These are phyloP conservation scores for Caloboletus firmus DNA, from an alignment of 1,284 basidiomycete species.

Conservation along the genomic window DNA sequence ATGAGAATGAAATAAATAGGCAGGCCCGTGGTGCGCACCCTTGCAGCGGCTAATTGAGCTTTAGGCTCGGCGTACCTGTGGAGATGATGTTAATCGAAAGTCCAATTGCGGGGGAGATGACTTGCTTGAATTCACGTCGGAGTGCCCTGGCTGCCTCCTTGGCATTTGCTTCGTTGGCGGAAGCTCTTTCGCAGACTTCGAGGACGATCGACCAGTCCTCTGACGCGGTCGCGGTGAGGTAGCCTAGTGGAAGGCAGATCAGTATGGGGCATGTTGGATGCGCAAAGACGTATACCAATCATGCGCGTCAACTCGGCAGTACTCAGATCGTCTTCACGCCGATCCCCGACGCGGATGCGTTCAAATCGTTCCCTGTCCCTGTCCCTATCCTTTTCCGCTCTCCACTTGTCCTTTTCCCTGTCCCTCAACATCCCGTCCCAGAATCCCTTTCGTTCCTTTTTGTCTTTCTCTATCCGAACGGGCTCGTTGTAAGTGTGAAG, in stretches of 20 bases:
- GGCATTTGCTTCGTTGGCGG: slow-evolving; percentile 61
- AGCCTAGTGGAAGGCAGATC: slow-evolving; percentile 46
- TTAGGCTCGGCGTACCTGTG: slow-evolving; percentile 66
- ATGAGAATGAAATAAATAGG: slow-evolving; percentile 2
- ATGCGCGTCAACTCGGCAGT: slow-evolving; percentile 61
- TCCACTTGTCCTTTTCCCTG: slow-evolving; percentile 36
- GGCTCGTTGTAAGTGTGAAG: slow-evolving; percentile 30
- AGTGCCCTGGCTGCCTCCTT: slow-evolving; percentile 75
- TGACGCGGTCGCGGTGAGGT: slow-evolving; percentile 68
- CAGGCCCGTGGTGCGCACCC: slow-evolving; percentile 43
- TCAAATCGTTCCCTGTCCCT: slow-evolving; percentile 28
- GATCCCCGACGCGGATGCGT: slow-evolving; percentile 30
- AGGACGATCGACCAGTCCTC: slow-evolving; percentile 78
- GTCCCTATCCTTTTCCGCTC: slow-evolving; percentile 30
- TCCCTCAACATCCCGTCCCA: slow-evolving; percentile 48
- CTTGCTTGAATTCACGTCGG: slow-evolving; percentile 74
- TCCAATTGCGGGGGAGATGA: slow-evolving; percentile 2
- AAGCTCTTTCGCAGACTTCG: slow-evolving; percentile 75
- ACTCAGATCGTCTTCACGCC: slow-evolving; percentile 42
- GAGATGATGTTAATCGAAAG: slow-evolving; percentile 4
- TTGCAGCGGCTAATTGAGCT: slow-evolving; percentile 68
- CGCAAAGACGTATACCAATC: slow-evolving; percentile 52
- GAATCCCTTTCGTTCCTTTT: slow-evolving; percentile 50
- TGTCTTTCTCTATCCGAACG: slow-evolving; percentile 36
- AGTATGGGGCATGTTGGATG: background rate